phyloP scores from a whole-genome alignment of 108 stramenopile species.

The Pelagomonas calceolata region DNA sequence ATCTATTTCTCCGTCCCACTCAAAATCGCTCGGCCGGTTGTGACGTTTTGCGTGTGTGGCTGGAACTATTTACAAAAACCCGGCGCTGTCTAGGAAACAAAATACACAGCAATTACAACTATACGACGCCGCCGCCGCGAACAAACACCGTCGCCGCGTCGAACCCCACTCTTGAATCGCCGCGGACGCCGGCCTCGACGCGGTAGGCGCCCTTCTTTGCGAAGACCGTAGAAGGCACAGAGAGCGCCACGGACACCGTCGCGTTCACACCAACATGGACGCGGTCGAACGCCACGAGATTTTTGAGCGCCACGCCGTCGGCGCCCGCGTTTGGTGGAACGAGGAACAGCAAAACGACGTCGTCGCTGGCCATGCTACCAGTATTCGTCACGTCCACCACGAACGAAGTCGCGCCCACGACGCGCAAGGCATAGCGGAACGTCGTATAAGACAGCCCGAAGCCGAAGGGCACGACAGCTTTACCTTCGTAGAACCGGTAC shows the following conservation, averaged over 20 bases:
- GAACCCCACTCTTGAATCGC: too few relatives aligned
- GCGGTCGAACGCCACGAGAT: constrained; percentile 7
- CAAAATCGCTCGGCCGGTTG: too few relatives aligned
- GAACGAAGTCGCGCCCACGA: neutral
- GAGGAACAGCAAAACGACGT: constrained; percentile 9
- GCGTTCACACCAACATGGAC: constrained; percentile 2
- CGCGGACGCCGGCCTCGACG: too few relatives aligned
- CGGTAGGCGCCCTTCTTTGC: neutral
- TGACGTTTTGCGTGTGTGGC: too few relatives aligned
- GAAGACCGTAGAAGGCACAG: neutral
- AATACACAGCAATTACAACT: too few relatives aligned
- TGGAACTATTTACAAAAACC: too few relatives aligned
- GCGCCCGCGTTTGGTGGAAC: constrained; percentile 6
- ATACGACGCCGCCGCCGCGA: too few relatives aligned
- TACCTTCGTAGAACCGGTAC: constrained; percentile 30
- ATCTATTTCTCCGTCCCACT: too few relatives aligned
- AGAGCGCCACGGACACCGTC: neutral
- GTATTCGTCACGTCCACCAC: constrained; percentile 8
- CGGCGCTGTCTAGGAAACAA: too few relatives aligned
- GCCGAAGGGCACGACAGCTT: constrained; percentile 23
- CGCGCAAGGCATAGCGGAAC: neutral
- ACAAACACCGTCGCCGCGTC: too few relatives aligned
- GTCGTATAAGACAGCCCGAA: constrained; percentile 26
- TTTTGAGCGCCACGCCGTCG: constrained; percentile 6
- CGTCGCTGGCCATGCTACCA: constrained; percentile 6